Base-by-base conservation (phyloP, 106 monocot species). In the Dendrobium huoshanense region DNA sequence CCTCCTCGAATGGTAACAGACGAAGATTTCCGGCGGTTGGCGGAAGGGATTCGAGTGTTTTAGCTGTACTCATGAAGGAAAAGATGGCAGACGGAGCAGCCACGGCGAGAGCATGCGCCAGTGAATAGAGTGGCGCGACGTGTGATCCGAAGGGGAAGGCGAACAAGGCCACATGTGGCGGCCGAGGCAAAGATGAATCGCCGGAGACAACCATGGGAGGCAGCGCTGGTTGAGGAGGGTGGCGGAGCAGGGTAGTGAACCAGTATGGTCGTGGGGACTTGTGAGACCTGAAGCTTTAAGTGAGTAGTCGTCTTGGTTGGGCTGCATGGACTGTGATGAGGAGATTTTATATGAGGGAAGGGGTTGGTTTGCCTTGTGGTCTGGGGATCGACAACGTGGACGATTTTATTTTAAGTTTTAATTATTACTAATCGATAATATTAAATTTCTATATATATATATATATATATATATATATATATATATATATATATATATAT, bases 111-210 rank as follows among this genome's bases (percentile, higher is more conserved):
- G 82, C 81, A 9, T 77, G 47, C 22, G 88, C 80, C 54, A 88
- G 81, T 72, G 79, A 49, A 80, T 89, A 64, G 75, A 89, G 75
- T 19, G 83, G 44, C 2, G 72, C 77, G 0, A 77, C 73, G 84
- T 91, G 91, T 7, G 85, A 65, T 76, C 81, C 81, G 87, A 89
- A 91, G 61, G 91, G 91, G 55, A 91, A 91, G 47, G 87, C 79
- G 43, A 87, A 49, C 15, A 91, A 1, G 4, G 81, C 89, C 11
- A 89, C 79, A 79, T 91, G 89, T 9, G 77, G 73, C 24, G 84
- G 78, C 4, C 40, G 33, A 25, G 78, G 49, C 68, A 6, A 29
- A 7, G 37, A 29, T 70, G 70, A 37, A 77, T 48, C 27, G 18
- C 20, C 75, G 75, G 75, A 17, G 47, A 9, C 10, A 0, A 77